Conservation (phyloP, 441 rosid species). For the Rhodomyrtus psidioides region DNA sequence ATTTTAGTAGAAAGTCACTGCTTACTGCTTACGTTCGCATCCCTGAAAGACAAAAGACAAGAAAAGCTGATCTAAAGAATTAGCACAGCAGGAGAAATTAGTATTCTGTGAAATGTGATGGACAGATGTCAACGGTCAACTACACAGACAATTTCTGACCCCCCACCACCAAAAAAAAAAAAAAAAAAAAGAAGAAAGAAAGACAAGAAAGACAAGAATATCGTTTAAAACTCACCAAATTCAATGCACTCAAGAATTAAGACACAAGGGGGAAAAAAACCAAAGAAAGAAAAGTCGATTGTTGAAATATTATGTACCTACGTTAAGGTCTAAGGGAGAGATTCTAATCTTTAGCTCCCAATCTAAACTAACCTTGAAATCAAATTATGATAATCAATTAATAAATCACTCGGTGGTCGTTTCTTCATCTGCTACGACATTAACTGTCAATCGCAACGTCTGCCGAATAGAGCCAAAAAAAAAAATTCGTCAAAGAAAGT, state of each 20-base stretch:
- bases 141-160: no score
- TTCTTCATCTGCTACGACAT: background rate
- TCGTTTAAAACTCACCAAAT: background rate
- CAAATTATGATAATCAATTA: background rate
- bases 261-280: background rate
- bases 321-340: background rate
- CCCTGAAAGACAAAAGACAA: background rate
- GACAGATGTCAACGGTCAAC: background rate
- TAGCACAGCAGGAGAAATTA: background rate
- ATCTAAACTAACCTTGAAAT: background rate
- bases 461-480: no score
- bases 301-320: background rate
- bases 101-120: background rate
- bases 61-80: background rate
- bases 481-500: background rate
- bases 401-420: background rate
- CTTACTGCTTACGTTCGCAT: background rate
- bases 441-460: rapidly evolving
- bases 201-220: no score
- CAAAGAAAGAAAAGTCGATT: no score
- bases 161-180: no score
- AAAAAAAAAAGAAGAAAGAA: no score
- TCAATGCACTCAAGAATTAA: background rate
- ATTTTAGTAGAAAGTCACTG: background rate
- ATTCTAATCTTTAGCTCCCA: background rate